Evolutionary conservation across 108 stramenopile genomes (phyloP).

Genomic region (Pseudonitzschia pungens): DNA sequence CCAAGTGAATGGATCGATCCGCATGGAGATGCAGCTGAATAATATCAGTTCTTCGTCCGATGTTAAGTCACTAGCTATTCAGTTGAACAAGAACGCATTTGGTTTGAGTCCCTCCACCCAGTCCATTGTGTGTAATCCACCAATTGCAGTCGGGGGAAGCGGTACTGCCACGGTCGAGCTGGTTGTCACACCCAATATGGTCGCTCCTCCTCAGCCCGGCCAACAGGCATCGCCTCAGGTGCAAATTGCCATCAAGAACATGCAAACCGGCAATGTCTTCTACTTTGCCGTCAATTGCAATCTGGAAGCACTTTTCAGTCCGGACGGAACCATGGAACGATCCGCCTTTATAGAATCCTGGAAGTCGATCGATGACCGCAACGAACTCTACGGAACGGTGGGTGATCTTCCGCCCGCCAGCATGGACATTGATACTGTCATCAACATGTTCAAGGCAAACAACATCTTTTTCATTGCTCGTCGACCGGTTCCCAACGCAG

Average conservation of each 20-base stretch:
- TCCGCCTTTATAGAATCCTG: conserved; percentile 78
- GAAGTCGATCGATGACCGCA: conserved; percentile 90
- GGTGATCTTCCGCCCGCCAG: conserved; percentile 65
- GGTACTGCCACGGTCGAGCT: conserved; percentile 66
- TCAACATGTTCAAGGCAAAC: conserved; percentile 72
- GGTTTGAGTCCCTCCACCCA: conserved; percentile 90
- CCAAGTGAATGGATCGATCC: conserved; percentile 60
- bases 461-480: conserved; percentile 92
- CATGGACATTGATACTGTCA: conserved; percentile 78
- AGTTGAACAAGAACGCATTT: conserved; percentile 97
- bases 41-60: conserved; percentile 75
- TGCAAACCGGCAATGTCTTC: conserved; percentile 85
- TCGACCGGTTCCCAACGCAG: conserved; percentile 88
- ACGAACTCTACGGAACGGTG: conserved; percentile 80
- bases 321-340: conserved; percentile 79
- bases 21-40: conserved; percentile 84
- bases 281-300: conserved; percentile 88
- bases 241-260: conserved; percentile 94
- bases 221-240: conserved; percentile 77
- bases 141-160: conserved; percentile 59
- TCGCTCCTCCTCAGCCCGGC: conserved; percentile 64
- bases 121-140: conserved; percentile 83
- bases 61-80: conserved; percentile 85
- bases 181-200: conserved; percentile 73
- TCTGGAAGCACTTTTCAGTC: conserved; percentile 77